Base-by-base conservation (phyloP, 192 early-diverging fungal species). In the Anaeromyces robustus region DNA sequence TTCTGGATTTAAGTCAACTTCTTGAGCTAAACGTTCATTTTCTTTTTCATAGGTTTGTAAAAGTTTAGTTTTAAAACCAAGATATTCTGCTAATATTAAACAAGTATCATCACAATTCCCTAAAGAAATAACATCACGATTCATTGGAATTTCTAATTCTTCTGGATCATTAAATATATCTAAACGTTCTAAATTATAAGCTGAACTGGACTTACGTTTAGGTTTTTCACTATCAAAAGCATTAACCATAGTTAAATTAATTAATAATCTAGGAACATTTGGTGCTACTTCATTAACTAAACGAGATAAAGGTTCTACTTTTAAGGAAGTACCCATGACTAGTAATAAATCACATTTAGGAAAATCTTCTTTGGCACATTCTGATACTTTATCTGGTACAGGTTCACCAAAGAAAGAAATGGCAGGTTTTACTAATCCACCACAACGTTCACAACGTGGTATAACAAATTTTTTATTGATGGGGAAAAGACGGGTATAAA, bases 321-420 rank as follows among this genome's bases (percentile, higher is more conserved):
- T 89, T 68, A 99, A 82, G 17, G 92, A 93, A 11, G 97, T 99
- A 7, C 97, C 97, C 85, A 98, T 94, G 29, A 99, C 95, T 84
- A 98, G 94, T 29, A 97, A 84, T 34, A 96, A 85, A 80, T 99
- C 96, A 81, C 92, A 93, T 12, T 82, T 52, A 26, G 84, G 80
- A 85, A 97, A 95, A 79, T 97, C 95, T 82, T 88, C 82, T 7
- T 77, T 31, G 22, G 77, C n/a, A 18, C 86, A 82, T 28, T 86
- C 78, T 81, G 90, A 89, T 79, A 97, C 98, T 29, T 92, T 90
- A 22, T 86, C 81, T 14, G 97, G 97, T 77, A 99, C 85, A 22
- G 86, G 82, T 85, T 99, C 95, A 29, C 96, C 96, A 87, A 99
- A 99, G 82, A 99, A 99, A 0, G 95, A 95, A 81, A 99, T 98